Percentiles rank a stretch among this genome's conserved stretches.
These are phyloP conservation scores for Bidens hawaiensis DNA, from an alignment of 140 eudicot species.

Conservation along the genomic window DNA sequence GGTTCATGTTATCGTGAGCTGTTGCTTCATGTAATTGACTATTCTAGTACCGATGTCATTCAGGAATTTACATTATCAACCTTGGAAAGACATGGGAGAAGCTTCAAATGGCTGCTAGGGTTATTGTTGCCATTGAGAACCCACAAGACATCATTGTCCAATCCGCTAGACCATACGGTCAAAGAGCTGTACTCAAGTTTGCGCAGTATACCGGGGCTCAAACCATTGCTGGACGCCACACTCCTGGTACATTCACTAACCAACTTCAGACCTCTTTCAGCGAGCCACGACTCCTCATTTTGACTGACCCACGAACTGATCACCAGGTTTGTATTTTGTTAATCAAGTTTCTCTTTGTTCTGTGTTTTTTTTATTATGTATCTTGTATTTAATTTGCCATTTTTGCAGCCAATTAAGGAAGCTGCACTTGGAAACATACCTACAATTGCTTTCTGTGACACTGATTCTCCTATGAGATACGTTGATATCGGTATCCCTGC, in stretches of 20 bases:
- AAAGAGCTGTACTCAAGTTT: conserved; percentile 52
- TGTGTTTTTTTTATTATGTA: background rate
- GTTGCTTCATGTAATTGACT: background rate
- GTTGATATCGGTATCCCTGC: conserved; percentile 64
- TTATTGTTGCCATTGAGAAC: conserved; percentile 58
- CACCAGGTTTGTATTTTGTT: conserved; percentile 35
- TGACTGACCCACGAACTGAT: conserved; percentile 68
- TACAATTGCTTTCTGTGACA: conserved; percentile 72
- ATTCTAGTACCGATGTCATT: background rate
- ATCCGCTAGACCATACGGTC: conserved; percentile 64
- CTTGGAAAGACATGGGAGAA: conserved; percentile 71
- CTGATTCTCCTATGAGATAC: conserved; percentile 64
- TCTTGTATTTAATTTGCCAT: background rate
- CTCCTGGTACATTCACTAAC: conserved; percentile 61
- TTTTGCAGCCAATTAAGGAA: conserved; percentile 59
- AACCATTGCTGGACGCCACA: conserved; percentile 62
- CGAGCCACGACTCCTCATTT: conserved; percentile 55
- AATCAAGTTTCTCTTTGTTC: background rate
- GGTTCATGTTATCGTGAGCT: background rate
- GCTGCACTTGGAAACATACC: conserved; percentile 68
- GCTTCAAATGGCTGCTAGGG: conserved; percentile 66
- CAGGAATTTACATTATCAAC: conserved; percentile 56
- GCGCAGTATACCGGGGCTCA: conserved; percentile 47
- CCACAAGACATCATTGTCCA: conserved; percentile 69
- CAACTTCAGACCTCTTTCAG: conserved; percentile 56